Base-by-base conservation (phyloP, 2,329 filamentous ascomycete genomes). In the Colletotrichum tropicicola region DNA sequence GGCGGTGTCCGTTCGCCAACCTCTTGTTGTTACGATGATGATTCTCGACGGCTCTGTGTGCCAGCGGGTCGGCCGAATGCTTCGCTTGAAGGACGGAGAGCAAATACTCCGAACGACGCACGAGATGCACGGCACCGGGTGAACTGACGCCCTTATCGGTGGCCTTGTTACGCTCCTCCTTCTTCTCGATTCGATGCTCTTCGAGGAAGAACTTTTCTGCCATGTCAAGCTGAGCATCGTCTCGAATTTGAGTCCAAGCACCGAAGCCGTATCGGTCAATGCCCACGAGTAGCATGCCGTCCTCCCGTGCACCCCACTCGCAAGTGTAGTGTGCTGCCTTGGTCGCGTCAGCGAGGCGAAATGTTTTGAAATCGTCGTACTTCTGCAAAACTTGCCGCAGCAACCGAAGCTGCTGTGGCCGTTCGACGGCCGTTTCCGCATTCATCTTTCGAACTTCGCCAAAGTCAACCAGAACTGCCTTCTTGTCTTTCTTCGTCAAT, bases 181-280 rank as follows among this genome's bases (percentile, higher is more conserved):
- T 98, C 80, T 97, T 96, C 77, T 97, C 96, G 17, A 98, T 95
- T n/a, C 95, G 92, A 76, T 98, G 94, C 77, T 99, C 97, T 75
- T 99, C 96, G 1, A 99, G 82, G 80, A 97, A 99, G 75, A 98
- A 92, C 74, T 98, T 98, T 72, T 97, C 94, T 2, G 83, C 82
- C 81, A 99, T 90, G 8, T 89, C 92, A 21, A 99, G 87, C 30
- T 98, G 94, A 1, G 88, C 81, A 73, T 99, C 96, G 71, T 99
- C 96, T 6, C 96, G 91, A 72, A 99, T 98, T 70, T 94, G 91
- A 2, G 91, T 87, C 96, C 96, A 99, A 3, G 95, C 94, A 60
- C 97, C 97, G 73, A 97, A 98, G 2, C 96, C 96, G 74, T 99
- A 95, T 59, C 91, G 89, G 70, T 94, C 90, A 69, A 99, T 97